Base-by-base conservation (phyloP, 345 rosid genomes). In the Pugionium cornutum region DNA sequence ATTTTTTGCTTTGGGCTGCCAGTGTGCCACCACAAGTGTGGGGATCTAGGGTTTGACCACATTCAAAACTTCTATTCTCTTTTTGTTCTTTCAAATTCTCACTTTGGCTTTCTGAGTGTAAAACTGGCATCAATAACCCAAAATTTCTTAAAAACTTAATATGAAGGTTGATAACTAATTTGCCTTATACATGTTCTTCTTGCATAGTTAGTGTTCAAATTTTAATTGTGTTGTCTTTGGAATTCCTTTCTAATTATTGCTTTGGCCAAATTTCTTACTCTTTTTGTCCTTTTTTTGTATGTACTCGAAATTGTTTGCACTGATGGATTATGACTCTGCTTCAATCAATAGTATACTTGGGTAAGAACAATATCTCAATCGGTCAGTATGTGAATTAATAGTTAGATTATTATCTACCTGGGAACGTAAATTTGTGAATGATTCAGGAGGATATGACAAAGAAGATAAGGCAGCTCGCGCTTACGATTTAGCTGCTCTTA, bases 381-480 rank as follows among this genome's bases (percentile, higher is more conserved):
- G 28, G 32, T 39, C 46, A 0, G 7, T 55, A 56, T 18, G 18
- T 18, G 18, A 18, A 18, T 18, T 18, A 18, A 18, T 18, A 18
- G 18, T 18, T 18, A 18, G 18, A 18, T 18, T 18, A 18, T 18
- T 18, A 18, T 18, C 18, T 18, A 18, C 18, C 18, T 7, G 11
- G 28, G 30, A 7, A n/a, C 10, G 1, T 42, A 41, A 1, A 4
- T 58, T n/a, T 73, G 50, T 62, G 40, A 64, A 40, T 64, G 52
- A 31, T 11, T 74, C 55, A 94, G 99, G 99, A 73, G 99, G 99
- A 58, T 94, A 94, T 83, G 99, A 94, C 64, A 94, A 88, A 74
- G 97, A 94, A 79, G 99, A 90, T 30, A 94, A 90, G 81, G 99
- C 99, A 11, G 96, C 99, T 34, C 81, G 92, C 60, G 92, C 99